A percentile compares a stretch with the other conserved stretches of the same genome.
Conservation (phyloP, 1,284 basidiomycete species). For the Inonotus obliquus region DNA sequence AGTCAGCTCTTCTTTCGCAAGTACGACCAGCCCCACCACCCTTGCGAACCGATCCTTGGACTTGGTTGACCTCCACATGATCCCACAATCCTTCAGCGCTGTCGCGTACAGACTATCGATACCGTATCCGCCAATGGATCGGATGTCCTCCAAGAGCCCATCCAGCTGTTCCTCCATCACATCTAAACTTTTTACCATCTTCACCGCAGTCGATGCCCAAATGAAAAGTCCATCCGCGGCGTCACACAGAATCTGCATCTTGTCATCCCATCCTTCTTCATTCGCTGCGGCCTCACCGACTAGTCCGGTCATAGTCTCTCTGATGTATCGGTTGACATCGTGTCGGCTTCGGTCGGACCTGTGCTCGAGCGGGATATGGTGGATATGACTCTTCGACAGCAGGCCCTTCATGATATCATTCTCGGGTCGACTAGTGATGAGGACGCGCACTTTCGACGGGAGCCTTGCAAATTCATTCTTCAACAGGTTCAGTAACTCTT, state of each 20-base stretch:
- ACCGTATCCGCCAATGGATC: background rate
- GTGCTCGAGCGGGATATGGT: background rate
- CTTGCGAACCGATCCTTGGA: background rate
- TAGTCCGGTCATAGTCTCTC: background rate
- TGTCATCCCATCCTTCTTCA: background rate
- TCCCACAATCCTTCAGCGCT: background rate
- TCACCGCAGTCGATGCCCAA: slow-evolving; percentile 3
- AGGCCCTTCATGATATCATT: background rate
- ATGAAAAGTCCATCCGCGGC: slow-evolving; percentile 10
- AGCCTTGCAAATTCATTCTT: background rate
- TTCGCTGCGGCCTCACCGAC: no score
- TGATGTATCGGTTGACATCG: background rate
- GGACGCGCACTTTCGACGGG: background rate
- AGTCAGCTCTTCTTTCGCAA: background rate
- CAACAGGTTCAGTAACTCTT: background rate
- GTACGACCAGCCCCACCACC: background rate
- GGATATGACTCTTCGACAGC: background rate
- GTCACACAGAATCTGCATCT: background rate
- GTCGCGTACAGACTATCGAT: background rate
- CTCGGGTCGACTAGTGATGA: slow-evolving; percentile 1
- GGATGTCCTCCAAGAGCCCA: background rate
- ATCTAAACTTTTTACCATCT: background rate
- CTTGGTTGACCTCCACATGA: background rate
- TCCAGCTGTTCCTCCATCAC: background rate
- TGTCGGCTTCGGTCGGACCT: background rate